Conservation (phyloP, 805 yeast genomes). For the Millerago galiae region DNA sequence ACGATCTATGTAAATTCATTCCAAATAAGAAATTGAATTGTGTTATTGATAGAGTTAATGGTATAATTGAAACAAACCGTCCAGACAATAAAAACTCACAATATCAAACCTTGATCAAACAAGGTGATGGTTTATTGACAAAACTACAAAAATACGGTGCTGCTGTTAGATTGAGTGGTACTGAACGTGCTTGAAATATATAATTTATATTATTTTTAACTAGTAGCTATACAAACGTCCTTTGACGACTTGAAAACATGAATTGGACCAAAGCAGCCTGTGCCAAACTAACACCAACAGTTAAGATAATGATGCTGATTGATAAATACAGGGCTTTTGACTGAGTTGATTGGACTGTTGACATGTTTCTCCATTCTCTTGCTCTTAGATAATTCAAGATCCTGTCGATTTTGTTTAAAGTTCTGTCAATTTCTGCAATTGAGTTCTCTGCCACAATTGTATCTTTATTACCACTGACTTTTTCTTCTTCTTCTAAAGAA, state of each 20-base stretch:
- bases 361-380: slow-evolving; percentile 94
- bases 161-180: slow-evolving; percentile 91
- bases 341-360: slow-evolving; percentile 78
- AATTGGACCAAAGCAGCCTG: slow-evolving; percentile 81
- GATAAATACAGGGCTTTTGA: slow-evolving; percentile 74
- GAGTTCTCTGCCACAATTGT: slow-evolving; percentile 49
- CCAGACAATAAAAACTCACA: slow-evolving; percentile 96
- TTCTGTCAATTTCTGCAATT: slow-evolving; percentile 51
- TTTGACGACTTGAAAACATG: slow-evolving; percentile 54
- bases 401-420: slow-evolving; percentile 50
- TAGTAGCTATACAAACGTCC: slow-evolving; percentile 28
- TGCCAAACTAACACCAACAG: slow-evolving; percentile 69
- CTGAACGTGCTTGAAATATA: slow-evolving; percentile 50
- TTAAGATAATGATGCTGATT: slow-evolving; percentile 59
- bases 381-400: slow-evolving; percentile 85
- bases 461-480: slow-evolving; percentile 35
- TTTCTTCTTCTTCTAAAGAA: slow-evolving; percentile 25
- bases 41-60: slow-evolving; percentile 92
- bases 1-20: slow-evolving; percentile 81
- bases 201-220: background rate
- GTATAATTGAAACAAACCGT: slow-evolving; percentile 89
- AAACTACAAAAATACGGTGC: slow-evolving; percentile 96
- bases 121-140: slow-evolving; percentile 87
- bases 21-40: slow-evolving; percentile 93
- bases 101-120: slow-evolving; percentile 80